Evolutionary conservation across 2,329 filamentous ascomycete species (phyloP).

Genomic region (Colletotrichum trifolii): DNA sequence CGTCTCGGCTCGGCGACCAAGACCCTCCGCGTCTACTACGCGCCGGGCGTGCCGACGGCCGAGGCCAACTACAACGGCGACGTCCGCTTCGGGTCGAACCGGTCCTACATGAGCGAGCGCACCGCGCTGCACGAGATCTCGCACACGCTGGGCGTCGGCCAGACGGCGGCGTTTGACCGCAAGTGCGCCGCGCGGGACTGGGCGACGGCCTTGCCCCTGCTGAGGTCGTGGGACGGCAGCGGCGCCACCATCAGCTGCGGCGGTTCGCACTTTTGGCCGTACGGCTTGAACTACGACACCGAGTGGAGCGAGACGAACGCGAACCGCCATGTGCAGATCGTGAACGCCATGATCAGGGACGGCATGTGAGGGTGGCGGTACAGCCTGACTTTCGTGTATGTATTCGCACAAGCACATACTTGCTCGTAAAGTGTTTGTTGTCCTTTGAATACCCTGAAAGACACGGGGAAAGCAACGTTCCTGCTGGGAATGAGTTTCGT

Average conservation of each 20-base stretch:
- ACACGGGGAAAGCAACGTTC: no score
- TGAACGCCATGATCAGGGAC: slow-evolving; percentile 58
- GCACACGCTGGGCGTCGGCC: slow-evolving; percentile 60
- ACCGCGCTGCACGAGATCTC: slow-evolving; percentile 61
- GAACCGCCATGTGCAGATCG: slow-evolving; percentile 53
- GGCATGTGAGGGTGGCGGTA: slow-evolving; percentile 48
- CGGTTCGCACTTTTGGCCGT: slow-evolving; percentile 54
- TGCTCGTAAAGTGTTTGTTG: no score
- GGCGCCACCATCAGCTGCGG: slow-evolving; percentile 52
- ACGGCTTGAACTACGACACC: slow-evolving; percentile 55
- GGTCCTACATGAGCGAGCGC: slow-evolving; percentile 60
- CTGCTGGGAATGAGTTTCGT: no score
- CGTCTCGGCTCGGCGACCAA: slow-evolving; percentile 50
- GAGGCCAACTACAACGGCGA: slow-evolving; percentile 60
- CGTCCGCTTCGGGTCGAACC: slow-evolving; percentile 57
- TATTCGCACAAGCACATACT: no score
- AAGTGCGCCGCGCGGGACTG: slow-evolving; percentile 54
- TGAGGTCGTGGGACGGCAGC: slow-evolving; percentile 53
- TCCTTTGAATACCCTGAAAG: no score
- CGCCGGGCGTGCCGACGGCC: slow-evolving; percentile 56
- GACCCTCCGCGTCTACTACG: slow-evolving; percentile 53
- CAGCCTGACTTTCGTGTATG: no score
- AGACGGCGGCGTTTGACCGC: slow-evolving; percentile 53
- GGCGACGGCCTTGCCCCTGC: slow-evolving; percentile 51
- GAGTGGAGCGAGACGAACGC: slow-evolving; percentile 59